Evolutionary conservation across 139 green algal genomes (phyloP).

Genomic region (Closterium sp.): DNA sequence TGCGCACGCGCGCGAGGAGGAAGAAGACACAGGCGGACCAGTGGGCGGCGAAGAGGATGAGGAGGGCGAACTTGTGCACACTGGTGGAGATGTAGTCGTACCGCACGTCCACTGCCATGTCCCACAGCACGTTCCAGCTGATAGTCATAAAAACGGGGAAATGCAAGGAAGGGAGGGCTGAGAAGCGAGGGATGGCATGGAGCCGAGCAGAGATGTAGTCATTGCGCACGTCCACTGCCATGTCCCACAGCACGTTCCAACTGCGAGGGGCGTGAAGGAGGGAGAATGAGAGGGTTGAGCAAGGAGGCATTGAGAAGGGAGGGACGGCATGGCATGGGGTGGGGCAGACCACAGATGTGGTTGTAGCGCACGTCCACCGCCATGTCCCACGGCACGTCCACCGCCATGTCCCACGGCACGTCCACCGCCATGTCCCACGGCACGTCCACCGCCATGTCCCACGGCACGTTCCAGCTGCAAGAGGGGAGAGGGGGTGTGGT

Average conservation of each 20-base stretch:
- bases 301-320: background rate
- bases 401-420: no score
- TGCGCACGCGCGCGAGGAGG: slow-evolving; percentile 2
- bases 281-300: no score
- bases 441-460: no score
- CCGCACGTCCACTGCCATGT: slow-evolving; percentile 9
- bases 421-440: no score
- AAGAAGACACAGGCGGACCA: slow-evolving; percentile 21
- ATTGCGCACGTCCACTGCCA: background rate
- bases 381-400: no score
- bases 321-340: background rate
- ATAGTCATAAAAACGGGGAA: no score
- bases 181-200: no score
- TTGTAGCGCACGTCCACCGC: no score
- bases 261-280: background rate
- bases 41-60: slow-evolving; percentile 30
- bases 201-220: no score
- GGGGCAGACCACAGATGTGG: background rate
- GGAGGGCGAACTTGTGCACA: slow-evolving; percentile 4
- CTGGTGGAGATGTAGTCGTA: slow-evolving; percentile 10
- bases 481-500: no score
- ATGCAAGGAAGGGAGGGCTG: no score
- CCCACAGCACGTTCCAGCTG: slow-evolving; percentile 14
- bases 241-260: background rate
- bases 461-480: no score